Evolutionary conservation across 2,329 filamentous ascomycete species (phyloP).

Genomic region (Exophiala xenobiotica): DNA sequence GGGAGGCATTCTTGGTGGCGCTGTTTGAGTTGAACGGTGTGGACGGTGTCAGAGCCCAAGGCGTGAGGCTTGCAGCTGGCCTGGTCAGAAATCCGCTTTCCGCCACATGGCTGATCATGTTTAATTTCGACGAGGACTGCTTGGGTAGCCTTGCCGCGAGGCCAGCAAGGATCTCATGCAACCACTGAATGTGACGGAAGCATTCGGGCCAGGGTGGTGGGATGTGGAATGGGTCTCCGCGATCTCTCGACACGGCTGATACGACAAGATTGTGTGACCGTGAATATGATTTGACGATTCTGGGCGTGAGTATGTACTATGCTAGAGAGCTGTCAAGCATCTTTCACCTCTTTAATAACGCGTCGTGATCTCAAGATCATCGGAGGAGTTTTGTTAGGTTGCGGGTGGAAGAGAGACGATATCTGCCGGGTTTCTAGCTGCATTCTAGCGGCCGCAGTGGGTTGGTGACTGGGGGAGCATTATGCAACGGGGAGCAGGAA

Average conservation of each 20-base stretch:
- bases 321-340: too few relatives aligned
- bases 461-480: background rate
- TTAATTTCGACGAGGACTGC: constrained; percentile 8
- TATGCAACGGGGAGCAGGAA: background rate
- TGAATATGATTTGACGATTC: background rate
- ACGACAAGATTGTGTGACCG: constrained; percentile 3
- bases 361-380: too few relatives aligned
- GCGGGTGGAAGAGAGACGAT: constrained; percentile 10
- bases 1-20: background rate
- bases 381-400: background rate
- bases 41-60: background rate
- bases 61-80: background rate
- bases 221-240: constrained; percentile 13
- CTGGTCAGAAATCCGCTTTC: background rate
- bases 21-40: too few relatives aligned
- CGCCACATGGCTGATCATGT: constrained; percentile 19
- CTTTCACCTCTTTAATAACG: too few relatives aligned
- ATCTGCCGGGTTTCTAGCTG: constrained; percentile 20
- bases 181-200: background rate
- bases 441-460: constrained; percentile 13
- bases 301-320: too few relatives aligned
- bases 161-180: constrained; percentile 9
- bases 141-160: constrained; percentile 1
- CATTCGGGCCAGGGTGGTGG: background rate
- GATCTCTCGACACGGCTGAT: constrained; percentile 6